Evolutionary conservation across 1,284 basidiomycete species (phyloP).

Genomic region (Naganishia liquefaciens): DNA sequence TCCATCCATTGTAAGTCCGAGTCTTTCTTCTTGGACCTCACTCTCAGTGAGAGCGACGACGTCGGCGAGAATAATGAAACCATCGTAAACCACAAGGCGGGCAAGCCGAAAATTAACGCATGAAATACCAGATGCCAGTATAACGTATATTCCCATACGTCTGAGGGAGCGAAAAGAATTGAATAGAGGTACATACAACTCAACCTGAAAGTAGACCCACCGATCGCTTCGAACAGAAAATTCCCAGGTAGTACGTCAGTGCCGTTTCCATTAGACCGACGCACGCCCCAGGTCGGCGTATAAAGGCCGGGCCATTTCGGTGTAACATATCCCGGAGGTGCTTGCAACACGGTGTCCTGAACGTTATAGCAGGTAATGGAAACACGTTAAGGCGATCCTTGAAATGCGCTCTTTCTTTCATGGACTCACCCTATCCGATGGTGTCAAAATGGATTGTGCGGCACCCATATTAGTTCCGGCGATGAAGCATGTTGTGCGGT

Average conservation of each 20-base stretch:
- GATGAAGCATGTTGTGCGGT: neutral
- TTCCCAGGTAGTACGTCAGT: constrained; percentile 24
- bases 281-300: constrained; percentile 9
- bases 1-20: neutral
- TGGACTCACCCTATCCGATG: constrained; percentile 22
- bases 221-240: constrained; percentile 27
- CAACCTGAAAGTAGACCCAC: constrained; percentile 1
- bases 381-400: neutral
- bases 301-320: constrained; percentile 25
- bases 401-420: neutral
- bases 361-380: neutral
- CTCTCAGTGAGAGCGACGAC: constrained; percentile 24
- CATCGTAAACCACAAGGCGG: constrained; percentile 32
- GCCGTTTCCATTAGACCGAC: constrained; percentile 22
- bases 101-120: constrained; percentile 31
- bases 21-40: constrained; percentile 1
- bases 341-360: constrained; percentile 21
- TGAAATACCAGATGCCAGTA: constrained; percentile 35
- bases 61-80: constrained; percentile 33
- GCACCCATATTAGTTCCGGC: constrained; percentile 6
- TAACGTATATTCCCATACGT: constrained; percentile 35
- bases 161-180: neutral
- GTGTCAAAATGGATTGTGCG: constrained; percentile 25
- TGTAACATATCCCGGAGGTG: constrained; percentile 29
- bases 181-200: neutral